These are phyloP conservation scores for Boletus bicolor DNA, from an alignment of 768 basidiomycete genomes.

Conservation along the genomic window DNA sequence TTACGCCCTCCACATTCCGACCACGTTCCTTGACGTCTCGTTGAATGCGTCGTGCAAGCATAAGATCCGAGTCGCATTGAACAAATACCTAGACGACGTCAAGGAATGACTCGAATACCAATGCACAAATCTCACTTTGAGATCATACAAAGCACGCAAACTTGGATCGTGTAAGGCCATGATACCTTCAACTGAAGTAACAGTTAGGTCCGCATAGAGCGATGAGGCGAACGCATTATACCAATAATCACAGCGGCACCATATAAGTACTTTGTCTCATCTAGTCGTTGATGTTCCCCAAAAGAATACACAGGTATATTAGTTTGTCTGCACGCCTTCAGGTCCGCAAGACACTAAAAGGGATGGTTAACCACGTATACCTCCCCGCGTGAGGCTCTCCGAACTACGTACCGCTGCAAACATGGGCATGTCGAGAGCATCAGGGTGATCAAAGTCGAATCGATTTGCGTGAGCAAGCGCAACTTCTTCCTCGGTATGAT, in stretches of 20 bases:
- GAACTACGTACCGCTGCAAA: slow-evolving; percentile 65
- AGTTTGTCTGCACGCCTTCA: slow-evolving; percentile 79
- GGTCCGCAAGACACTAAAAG: slow-evolving; percentile 72
- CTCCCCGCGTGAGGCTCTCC: not conserved
- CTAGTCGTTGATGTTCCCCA: slow-evolving; percentile 76
- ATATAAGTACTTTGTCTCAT: slow-evolving; percentile 84
- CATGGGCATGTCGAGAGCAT: slow-evolving; percentile 86
- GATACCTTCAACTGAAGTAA: slow-evolving; percentile 75
- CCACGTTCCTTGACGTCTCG: slow-evolving; percentile 89
- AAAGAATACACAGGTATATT: slow-evolving; percentile 97
- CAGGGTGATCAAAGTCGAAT: slow-evolving; percentile 88
- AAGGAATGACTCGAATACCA: not conserved
- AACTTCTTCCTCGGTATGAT: slow-evolving; percentile 74
- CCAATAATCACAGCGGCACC: slow-evolving; percentile 91
- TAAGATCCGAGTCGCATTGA: slow-evolving; percentile 92
- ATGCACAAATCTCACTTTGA: slow-evolving; percentile 58
- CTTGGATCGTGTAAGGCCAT: slow-evolving; percentile 81
- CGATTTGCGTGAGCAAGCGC: slow-evolving; percentile 77
- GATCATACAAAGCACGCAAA: slow-evolving; percentile 80
- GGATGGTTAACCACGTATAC: not conserved
- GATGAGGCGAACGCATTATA: slow-evolving; percentile 26
- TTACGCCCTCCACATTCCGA: slow-evolving; percentile 77
- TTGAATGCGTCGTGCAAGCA: slow-evolving; percentile 90
- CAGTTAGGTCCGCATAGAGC: not conserved
- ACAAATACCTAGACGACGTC: slow-evolving; percentile 63